Conservation (phyloP, 2,329 filamentous ascomycete species). For the Stagonosporopsis vannaccii region DNA sequence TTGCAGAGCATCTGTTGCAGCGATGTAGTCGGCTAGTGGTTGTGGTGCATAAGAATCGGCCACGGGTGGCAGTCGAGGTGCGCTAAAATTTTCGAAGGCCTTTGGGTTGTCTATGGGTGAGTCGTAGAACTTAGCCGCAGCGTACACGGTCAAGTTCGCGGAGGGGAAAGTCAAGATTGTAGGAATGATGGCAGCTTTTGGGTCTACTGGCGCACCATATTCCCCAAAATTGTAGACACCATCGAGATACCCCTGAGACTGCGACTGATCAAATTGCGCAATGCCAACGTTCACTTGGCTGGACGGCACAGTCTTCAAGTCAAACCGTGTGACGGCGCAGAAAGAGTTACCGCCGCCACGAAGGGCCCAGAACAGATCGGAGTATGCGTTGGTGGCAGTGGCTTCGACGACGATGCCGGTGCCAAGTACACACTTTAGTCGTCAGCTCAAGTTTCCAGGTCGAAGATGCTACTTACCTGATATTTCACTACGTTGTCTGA, state of each 20-base stretch:
- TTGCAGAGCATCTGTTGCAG: conserved; percentile 19
- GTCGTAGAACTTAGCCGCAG: conserved; percentile 30
- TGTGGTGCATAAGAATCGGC: conserved; percentile 25
- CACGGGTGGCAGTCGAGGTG: conserved; percentile 22
- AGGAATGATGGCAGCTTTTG: conserved; percentile 31
- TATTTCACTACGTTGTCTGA: conserved; percentile 36
- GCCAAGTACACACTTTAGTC: conserved; percentile 30
- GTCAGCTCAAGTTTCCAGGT: not conserved
- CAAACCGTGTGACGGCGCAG: conserved; percentile 29
- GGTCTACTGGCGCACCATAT: conserved; percentile 24
- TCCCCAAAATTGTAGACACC: conserved; percentile 30
- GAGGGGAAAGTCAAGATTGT: conserved; percentile 27
- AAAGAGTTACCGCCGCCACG: conserved; percentile 39
- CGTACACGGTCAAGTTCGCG: conserved; percentile 23
- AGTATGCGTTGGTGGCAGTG: conserved; percentile 29
- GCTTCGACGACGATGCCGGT: conserved; percentile 32
- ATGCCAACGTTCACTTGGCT: conserved; percentile 24
- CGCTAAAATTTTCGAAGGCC: conserved; percentile 33
- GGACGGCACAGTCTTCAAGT: conserved; percentile 21
- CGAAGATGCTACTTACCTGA: conserved; percentile 10
- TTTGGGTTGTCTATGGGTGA: conserved; percentile 19
- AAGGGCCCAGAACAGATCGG: conserved; percentile 46
- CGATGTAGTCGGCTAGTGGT: conserved; percentile 21
- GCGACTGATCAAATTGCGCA: conserved; percentile 23
- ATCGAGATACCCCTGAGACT: conserved; percentile 26